These are phyloP conservation scores for Isatis lusitanica DNA, from an alignment of 441 rosid species.

Conservation along the genomic window DNA sequence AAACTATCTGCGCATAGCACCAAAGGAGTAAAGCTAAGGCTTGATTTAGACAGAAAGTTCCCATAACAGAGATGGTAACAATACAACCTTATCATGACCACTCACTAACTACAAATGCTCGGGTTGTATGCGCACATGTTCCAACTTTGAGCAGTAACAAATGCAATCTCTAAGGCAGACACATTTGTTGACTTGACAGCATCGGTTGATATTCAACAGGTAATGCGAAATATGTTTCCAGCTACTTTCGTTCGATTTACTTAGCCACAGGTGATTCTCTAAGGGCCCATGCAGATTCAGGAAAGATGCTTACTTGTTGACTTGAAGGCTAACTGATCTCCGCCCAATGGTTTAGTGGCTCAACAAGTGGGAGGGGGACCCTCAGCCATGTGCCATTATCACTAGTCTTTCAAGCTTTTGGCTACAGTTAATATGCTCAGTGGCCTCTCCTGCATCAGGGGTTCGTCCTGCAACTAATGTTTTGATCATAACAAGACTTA, in stretches of 20 bases:
- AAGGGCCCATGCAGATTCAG: constrained; percentile 37
- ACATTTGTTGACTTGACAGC: constrained; percentile 35
- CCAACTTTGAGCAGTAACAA: constrained; percentile 28
- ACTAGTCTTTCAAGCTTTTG: constrained; percentile 33
- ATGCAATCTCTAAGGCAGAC: constrained; percentile 29
- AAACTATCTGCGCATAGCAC: constrained; percentile 29
- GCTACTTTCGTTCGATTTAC: constrained; percentile 21
- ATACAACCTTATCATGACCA: constrained; percentile 25
- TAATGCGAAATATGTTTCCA: constrained; percentile 8
- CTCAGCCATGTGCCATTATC: constrained; percentile 35
- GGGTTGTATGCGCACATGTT: constrained; percentile 33
- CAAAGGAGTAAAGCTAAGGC: constrained; percentile 19
- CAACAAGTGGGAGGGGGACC: constrained; percentile 37
- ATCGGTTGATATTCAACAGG: constrained; percentile 30
- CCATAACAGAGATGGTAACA: constrained; percentile 19
- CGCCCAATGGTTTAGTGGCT: constrained; percentile 30
- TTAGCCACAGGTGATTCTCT: constrained; percentile 33
- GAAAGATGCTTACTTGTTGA: constrained; percentile 32
- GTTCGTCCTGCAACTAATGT: constrained; percentile 31
- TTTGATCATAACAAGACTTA: constrained; percentile 36
- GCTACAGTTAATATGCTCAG: constrained; percentile 28
- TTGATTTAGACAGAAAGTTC: constrained; percentile 35
- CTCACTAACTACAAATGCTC: constrained; percentile 23
- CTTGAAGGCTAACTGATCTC: constrained; percentile 31
- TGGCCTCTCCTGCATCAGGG: constrained; percentile 31